A percentile compares a stretch with the other conserved stretches of the same genome.
Conservation (phyloP, 2,329 filamentous ascomycete species). For the Microcyclospora pomicola region DNA sequence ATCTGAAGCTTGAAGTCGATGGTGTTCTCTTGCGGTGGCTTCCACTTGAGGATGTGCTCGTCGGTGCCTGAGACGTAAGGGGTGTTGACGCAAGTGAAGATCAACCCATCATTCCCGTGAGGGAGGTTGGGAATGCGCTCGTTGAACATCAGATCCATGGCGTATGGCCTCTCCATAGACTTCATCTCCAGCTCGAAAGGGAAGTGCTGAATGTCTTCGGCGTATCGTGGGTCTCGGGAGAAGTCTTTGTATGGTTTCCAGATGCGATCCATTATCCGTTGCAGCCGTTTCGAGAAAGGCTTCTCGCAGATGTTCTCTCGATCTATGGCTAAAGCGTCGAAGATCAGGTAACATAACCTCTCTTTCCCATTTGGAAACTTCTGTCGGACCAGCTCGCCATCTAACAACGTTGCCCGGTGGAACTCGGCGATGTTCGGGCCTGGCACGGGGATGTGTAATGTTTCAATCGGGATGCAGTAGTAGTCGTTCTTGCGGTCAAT, state of each 20-base stretch:
- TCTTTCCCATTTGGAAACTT: constrained; percentile 46
- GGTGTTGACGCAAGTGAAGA: constrained; percentile 88
- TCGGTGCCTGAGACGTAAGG: constrained; percentile 86
- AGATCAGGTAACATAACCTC: constrained; percentile 75
- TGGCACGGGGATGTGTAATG: constrained; percentile 65
- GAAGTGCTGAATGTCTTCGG: constrained; percentile 54
- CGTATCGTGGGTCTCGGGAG: constrained; percentile 43
- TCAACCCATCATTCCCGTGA: constrained; percentile 91
- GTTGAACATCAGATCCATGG: constrained; percentile 81
- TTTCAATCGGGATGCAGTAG: constrained; percentile 59
- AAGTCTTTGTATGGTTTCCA: constrained; percentile 14
- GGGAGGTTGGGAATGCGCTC: constrained; percentile 68
- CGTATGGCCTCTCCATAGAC: constrained; percentile 77
- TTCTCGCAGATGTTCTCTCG: constrained; percentile 60
- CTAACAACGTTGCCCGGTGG: constrained; percentile 69
- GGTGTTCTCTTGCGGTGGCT: constrained; percentile 87
- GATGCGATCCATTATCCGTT: constrained; percentile 51
- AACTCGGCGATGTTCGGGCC: constrained; percentile 41
- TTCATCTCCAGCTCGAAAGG: constrained; percentile 80
- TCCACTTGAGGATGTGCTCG: constrained; percentile 92
- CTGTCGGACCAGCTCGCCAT: constrained; percentile 88
- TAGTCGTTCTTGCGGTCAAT: constrained; percentile 98
- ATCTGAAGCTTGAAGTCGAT: constrained; percentile 79
- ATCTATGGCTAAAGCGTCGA: constrained; percentile 80
- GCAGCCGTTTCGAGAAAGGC: constrained; percentile 76